Base-by-base conservation (phyloP, 2,329 filamentous ascomycete genomes). In the Chaetomium globosum region DNA sequence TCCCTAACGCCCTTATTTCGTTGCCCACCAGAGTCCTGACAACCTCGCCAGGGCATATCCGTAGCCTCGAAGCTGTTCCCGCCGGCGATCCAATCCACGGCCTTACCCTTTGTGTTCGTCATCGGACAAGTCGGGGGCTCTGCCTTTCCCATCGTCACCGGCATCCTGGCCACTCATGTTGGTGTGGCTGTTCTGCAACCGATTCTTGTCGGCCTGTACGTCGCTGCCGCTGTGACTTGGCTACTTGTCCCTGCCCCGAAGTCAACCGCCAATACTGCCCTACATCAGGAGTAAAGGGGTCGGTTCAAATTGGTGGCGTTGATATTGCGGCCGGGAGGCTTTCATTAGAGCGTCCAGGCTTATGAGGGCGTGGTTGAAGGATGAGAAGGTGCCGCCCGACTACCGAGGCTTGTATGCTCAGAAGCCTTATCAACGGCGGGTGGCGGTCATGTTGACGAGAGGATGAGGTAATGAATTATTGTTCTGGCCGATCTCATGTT, bases 121-220 rank as follows among this genome's bases (percentile, higher is more conserved):
- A 76, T 85, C 23, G 83, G 83, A 0, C 84, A 87, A 70, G 78
- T 83, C 4, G 84, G 84, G 1, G 84, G 83, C 0, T 81, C 82
- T 0, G 69, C 85, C 0, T 87, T 87, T 64, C 84, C 85, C 0
- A 80, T 84, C 2, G 68, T 86, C 1, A 86, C 84, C 0, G 85
- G 84, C 1, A 71, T 85, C 1, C 77, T 86, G 13, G 82, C 82
- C 0, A 73, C 79, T 0, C 67, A 71, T 2, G 74, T 75, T 0
- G 82, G 83, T 0, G 83, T 85, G 0, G 73, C 76, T 0, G 78
- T 83, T 0, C 66, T 86, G 59, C 83, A 85, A 66, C 83, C 83
- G 0, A 80, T 86, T 19, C 73, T 85, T 1, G 78, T 83, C 9
- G 81, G 75, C 0, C 70, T 85, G 10, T 70, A 85, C 13, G 75